Conservation (phyloP, 208 protist genomes). For the Wallacemonas sp. region DNA sequence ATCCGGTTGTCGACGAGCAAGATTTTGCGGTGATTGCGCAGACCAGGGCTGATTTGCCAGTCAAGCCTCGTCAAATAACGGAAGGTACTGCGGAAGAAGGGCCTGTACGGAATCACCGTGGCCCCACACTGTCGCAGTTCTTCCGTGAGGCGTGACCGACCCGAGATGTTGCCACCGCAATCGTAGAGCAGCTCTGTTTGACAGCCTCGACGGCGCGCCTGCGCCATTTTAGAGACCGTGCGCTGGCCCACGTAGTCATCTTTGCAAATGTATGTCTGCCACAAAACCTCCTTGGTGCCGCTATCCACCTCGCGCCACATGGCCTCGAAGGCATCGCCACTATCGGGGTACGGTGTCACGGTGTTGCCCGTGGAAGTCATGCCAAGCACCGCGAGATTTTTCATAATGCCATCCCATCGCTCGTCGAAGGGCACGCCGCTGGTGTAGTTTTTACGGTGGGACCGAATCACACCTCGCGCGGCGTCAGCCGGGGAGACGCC, state of each 20-base stretch:
- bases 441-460: constrained; percentile 22
- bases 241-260: constrained; percentile 79
- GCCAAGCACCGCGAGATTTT: constrained; percentile 61
- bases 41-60: constrained; percentile 75
- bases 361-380: constrained; percentile 60
- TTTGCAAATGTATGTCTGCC: constrained; percentile 95
- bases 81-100: constrained; percentile 75
- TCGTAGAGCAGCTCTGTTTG: constrained; percentile 88
- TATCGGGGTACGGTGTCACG: constrained; percentile 71
- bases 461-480: neutral
- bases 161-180: constrained; percentile 89
- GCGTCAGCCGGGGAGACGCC: neutral
- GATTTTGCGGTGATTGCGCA: constrained; percentile 93
- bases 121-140: constrained; percentile 70
- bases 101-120: constrained; percentile 79
- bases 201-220: constrained; percentile 74
- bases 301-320: constrained; percentile 91
- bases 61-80: constrained; percentile 72
- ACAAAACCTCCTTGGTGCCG: constrained; percentile 67
- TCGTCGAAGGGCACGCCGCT: constrained; percentile 59
- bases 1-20: constrained; percentile 76
- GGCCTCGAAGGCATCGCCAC: constrained; percentile 65
- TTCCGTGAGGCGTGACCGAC: constrained; percentile 67
- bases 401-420: constrained; percentile 73
- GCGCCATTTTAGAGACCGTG: constrained; percentile 68